Conservation (phyloP, 2,329 filamentous ascomycete genomes). For the Fusarium decemcellulare region DNA sequence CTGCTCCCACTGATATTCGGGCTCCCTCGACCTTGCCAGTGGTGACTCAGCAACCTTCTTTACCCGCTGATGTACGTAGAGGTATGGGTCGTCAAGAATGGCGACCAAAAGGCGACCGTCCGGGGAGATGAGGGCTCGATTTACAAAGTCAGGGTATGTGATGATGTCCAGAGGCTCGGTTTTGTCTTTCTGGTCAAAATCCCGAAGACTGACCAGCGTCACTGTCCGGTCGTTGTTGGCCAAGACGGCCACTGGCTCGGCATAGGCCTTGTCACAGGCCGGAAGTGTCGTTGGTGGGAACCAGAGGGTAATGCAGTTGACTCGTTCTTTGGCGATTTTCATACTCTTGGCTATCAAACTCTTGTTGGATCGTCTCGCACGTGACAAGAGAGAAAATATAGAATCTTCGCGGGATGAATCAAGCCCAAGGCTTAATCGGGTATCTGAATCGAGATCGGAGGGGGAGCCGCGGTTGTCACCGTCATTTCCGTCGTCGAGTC, state of each 20-base stretch:
- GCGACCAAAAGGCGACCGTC: constrained; percentile 85
- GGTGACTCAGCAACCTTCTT: constrained; percentile 51
- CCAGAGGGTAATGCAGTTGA: constrained; percentile 78
- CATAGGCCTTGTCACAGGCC: constrained; percentile 58
- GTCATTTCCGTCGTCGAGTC: constrained; percentile 63
- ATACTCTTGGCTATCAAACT: constrained; percentile 64
- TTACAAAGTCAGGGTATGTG: constrained; percentile 87
- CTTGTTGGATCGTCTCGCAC: constrained; percentile 59
- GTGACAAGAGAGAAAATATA: constrained; percentile 54
- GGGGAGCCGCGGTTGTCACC: constrained; percentile 42
- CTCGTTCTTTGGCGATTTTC: constrained; percentile 71
- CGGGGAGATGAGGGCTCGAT: constrained; percentile 93
- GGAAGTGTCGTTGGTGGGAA: constrained; percentile 59
- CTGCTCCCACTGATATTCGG: constrained; percentile 64
- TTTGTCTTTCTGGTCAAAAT: constrained; percentile 62
- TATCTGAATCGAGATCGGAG: constrained; percentile 52
- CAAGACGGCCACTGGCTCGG: constrained; percentile 75
- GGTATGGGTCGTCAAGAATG: constrained; percentile 88
- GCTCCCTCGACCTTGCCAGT: constrained; percentile 42
- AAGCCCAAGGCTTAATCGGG: constrained; percentile 49
- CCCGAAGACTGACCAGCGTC: constrained; percentile 82
- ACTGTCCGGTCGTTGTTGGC: constrained; percentile 95
- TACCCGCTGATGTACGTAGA: constrained; percentile 83
- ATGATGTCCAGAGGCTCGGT: constrained; percentile 77
- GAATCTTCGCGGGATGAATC: constrained; percentile 52